phyloP scores from a whole-genome alignment of 2,329 filamentous ascomycete genomes.

The Botryotinia convoluta region DNA sequence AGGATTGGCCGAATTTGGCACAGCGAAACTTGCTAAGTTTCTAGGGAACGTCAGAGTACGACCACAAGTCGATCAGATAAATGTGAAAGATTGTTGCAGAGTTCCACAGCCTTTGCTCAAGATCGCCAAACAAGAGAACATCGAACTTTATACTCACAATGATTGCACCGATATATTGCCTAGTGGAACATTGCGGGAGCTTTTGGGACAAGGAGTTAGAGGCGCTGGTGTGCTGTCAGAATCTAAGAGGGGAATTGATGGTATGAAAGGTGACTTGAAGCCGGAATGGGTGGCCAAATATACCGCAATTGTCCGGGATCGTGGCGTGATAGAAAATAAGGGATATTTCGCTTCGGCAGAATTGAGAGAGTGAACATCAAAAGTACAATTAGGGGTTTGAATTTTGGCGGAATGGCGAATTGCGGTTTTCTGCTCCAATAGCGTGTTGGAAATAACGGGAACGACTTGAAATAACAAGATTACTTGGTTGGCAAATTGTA shows the following conservation, averaged over 20 bases:
- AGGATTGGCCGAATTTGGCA: constrained; percentile 89
- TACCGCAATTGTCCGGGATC: constrained; percentile 88
- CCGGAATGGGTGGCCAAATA: constrained; percentile 98
- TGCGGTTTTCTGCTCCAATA: not conserved
- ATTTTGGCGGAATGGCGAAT: not conserved
- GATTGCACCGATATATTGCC: constrained; percentile 93
- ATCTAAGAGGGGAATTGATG: constrained; percentile 45
- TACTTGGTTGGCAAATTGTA: not conserved
- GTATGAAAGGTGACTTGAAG: constrained; percentile 72
- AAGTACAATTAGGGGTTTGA: not conserved
- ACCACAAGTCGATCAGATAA: constrained; percentile 92
- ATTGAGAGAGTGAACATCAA: constrained; percentile 46
- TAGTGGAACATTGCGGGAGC: constrained; percentile 76
- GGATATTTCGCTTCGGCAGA: constrained; percentile 91
- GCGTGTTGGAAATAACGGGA: not conserved
- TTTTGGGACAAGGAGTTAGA: constrained; percentile 69
- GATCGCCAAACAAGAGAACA: constrained; percentile 77
- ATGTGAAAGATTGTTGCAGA: constrained; percentile 91
- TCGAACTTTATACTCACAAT: constrained; percentile 89
- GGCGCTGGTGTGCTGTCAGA: constrained; percentile 73
- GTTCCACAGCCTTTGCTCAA: constrained; percentile 84
- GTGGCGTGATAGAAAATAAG: constrained; percentile 97
- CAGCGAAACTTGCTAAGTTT: constrained; percentile 75
- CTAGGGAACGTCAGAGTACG: constrained; percentile 66
- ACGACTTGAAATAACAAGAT: not conserved